Evolutionary conservation across 2,329 filamentous ascomycete genomes (phyloP).

Genomic region (Cladosporium sp.): DNA sequence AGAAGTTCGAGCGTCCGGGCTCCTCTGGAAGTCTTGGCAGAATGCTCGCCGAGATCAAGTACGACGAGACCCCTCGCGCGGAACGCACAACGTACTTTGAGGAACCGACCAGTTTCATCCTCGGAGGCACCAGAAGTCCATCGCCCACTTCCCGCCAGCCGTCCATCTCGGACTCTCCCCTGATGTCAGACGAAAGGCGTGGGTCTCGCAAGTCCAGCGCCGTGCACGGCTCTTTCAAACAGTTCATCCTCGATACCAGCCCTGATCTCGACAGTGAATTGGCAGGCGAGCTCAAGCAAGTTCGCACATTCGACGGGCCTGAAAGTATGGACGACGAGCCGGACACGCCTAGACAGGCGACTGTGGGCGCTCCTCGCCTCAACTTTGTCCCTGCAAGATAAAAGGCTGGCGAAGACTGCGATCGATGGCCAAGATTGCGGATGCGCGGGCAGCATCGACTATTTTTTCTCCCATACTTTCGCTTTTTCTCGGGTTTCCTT

Average conservation of each 20-base stretch:
- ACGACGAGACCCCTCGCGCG: slow-evolving; percentile 48
- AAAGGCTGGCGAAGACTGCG: too few species aligned
- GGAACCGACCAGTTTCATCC: neutral
- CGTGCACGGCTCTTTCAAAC: slow-evolving; percentile 8
- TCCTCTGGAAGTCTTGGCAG: slow-evolving; percentile 44
- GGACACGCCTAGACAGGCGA: slow-evolving; percentile 15
- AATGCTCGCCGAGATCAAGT: slow-evolving; percentile 47
- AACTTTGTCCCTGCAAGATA: neutral
- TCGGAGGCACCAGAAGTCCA: neutral
- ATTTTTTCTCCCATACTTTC: neutral
- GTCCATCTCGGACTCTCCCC: slow-evolving; percentile 4
- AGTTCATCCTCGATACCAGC: slow-evolving; percentile 16
- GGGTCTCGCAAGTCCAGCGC: neutral
- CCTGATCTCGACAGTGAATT: slow-evolving; percentile 7
- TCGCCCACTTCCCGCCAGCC: neutral
- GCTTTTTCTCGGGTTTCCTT: neutral
- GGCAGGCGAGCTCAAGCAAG: slow-evolving; percentile 6
- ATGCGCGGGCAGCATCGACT: neutral
- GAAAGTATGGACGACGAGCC: slow-evolving; percentile 8
- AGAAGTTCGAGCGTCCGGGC: slow-evolving; percentile 48
- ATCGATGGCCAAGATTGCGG: neutral
- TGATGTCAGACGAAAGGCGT: neutral
- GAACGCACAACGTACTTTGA: slow-evolving; percentile 44
- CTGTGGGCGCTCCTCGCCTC: neutral
- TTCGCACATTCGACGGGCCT: neutral